Evolutionary conservation across 2,329 filamentous ascomycete species (phyloP).

Genomic region (Aspergillus fijiensis): DNA sequence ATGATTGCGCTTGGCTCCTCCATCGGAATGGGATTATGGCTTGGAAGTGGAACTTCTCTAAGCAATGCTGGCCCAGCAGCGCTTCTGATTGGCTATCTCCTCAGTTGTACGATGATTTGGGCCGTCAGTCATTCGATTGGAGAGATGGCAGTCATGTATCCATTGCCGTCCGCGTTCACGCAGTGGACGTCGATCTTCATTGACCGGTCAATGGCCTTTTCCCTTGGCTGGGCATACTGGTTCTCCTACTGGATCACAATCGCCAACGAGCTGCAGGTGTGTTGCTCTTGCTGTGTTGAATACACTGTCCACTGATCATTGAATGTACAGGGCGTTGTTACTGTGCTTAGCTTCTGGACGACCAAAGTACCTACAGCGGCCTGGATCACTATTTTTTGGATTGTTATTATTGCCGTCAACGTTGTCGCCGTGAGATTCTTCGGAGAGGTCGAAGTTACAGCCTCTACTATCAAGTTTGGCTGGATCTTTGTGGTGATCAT

Average conservation of each 20-base stretch:
- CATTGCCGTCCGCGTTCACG: slow-evolving; percentile 48
- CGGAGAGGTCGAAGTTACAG: slow-evolving; percentile 48
- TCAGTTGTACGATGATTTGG: slow-evolving; percentile 45
- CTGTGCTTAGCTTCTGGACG: slow-evolving; percentile 49
- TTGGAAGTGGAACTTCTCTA: slow-evolving; percentile 47
- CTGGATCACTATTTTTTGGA: slow-evolving; percentile 48
- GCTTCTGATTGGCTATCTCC: slow-evolving; percentile 47
- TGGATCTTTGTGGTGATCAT: slow-evolving; percentile 53
- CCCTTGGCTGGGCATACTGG: slow-evolving; percentile 51
- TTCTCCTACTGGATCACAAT: slow-evolving; percentile 48
- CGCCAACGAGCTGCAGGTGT: slow-evolving; percentile 44
- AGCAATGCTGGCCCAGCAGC: slow-evolving; percentile 45
- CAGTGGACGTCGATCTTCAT: slow-evolving; percentile 51
- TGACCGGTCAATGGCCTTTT: slow-evolving; percentile 45
- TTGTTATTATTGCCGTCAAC: slow-evolving; percentile 46
- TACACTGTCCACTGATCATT: neutral
- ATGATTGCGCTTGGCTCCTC: slow-evolving; percentile 42
- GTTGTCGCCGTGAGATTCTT: slow-evolving; percentile 47
- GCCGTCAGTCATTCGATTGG: slow-evolving; percentile 49
- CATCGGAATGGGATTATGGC: slow-evolving; percentile 51
- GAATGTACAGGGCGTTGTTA: slow-evolving; percentile 34
- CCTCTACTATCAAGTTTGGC: slow-evolving; percentile 48
- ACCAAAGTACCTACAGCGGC: slow-evolving; percentile 43
- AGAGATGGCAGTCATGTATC: slow-evolving; percentile 50
- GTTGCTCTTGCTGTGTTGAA: neutral